Evolutionary conservation across 1,284 basidiomycete genomes (phyloP).

Genomic region (Volvariella surrecta): DNA sequence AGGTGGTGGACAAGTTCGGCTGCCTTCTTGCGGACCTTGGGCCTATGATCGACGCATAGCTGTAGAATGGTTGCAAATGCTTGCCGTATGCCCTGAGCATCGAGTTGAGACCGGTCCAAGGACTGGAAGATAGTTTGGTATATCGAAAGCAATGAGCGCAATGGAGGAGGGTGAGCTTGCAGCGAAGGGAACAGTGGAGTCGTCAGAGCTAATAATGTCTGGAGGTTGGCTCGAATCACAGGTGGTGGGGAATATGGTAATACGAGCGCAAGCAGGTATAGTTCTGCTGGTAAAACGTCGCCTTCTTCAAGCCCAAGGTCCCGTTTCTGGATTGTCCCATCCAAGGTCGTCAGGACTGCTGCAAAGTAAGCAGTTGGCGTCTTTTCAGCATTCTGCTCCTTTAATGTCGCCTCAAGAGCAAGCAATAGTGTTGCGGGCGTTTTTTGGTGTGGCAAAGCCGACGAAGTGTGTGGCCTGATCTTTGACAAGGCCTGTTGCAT

Average conservation of each 20-base stretch:
- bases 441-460: slow-evolving; percentile 81
- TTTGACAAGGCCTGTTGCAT: slow-evolving; percentile 72
- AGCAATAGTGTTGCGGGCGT: slow-evolving; percentile 83
- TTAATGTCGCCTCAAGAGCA: slow-evolving; percentile 86
- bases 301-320: slow-evolving; percentile 61
- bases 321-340: slow-evolving; percentile 62
- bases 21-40: slow-evolving; percentile 91
- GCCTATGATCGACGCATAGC: slow-evolving; percentile 80
- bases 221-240: slow-evolving; percentile 62
- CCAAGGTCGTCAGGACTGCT: slow-evolving; percentile 73
- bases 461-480: slow-evolving; percentile 82
- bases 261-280: slow-evolving; percentile 84
- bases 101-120: slow-evolving; percentile 67
- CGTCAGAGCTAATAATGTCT: slow-evolving; percentile 59
- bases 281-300: slow-evolving; percentile 77
- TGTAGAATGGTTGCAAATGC: slow-evolving; percentile 75
- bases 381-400: slow-evolving; percentile 64
- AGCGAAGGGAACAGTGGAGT: slow-evolving; percentile 70
- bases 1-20: slow-evolving; percentile 80
- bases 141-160: slow-evolving; percentile 70
- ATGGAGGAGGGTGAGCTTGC: slow-evolving; percentile 54
- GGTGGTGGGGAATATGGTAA: slow-evolving; percentile 71
- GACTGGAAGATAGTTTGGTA: slow-evolving; percentile 61
- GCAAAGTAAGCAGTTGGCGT: slow-evolving; percentile 87
- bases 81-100: slow-evolving; percentile 61